Evolutionary conservation across 768 basidiomycete genomes (phyloP), one percentile per base, ranked within the genome.

Genomic region (Pulveroboletus sp.): DNA sequence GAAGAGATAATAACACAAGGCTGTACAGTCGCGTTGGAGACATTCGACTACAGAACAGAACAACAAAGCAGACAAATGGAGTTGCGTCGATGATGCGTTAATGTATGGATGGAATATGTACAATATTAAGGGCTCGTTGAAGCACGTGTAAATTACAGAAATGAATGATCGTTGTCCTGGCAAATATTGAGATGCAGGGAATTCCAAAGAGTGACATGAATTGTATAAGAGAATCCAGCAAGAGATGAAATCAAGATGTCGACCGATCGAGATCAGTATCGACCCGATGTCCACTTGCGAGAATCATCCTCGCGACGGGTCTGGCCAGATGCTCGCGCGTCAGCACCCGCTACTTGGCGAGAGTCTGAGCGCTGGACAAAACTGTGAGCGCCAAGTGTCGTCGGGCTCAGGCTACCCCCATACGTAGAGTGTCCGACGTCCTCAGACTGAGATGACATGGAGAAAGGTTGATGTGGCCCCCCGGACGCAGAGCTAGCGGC

Each of bases 301-400:
- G 72, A 68, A 60, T 79, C 78, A 41, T 68, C 66, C 44, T 63
- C 66, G 56, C 77, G 80, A 58, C 78, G 77, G 59, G 78, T 70
- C 35, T 64, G 57, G 14, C 44, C 38, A 17, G 65, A 0, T n/a
- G 58, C 36, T 32, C 63, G 63, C 14, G 55, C 46, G 15, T 68
- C 69, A 37, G 66, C 44, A 18, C 72, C 67, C 49, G 51, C 59
- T 11, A 58, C 70, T 24, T 68, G 43, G 49, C 73, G 73, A 5
- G 68, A 43, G n/a, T 79, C 77, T 39, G 73, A 59, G 41, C 72
- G 72, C 39, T 71, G 63, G 50, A 72, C 56, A 53, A 76, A 80
- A 17, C 70, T 55, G 26, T 69, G 57, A 35, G 70, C 61, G 31
- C 67, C 48, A 26, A 64, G 59, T 2, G 57, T 57, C 1, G 67